Conservation (phyloP, 805 yeast species). For the Candida cerambycidarum region DNA sequence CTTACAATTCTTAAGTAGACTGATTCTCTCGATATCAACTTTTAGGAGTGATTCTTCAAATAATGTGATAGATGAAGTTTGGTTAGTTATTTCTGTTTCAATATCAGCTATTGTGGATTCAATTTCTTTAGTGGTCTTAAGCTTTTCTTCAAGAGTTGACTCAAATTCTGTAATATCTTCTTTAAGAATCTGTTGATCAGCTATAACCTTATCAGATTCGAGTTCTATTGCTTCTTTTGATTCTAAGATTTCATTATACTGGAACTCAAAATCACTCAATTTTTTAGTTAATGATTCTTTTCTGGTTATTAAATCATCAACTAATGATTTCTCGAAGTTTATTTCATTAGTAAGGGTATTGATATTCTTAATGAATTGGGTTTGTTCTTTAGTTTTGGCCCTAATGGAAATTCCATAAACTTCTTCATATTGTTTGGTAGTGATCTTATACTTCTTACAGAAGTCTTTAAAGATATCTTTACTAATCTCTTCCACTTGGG, state of each 20-base stretch:
- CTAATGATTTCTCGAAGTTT: conserved; percentile 62
- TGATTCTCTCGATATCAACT: conserved; percentile 53
- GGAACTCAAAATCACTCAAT: conserved; percentile 32
- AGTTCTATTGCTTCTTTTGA: conserved; percentile 31
- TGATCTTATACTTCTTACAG: conserved; percentile 46
- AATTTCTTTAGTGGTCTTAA: conserved; percentile 26
- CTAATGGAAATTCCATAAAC: conserved; percentile 60
- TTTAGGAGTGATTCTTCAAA: conserved; percentile 56
- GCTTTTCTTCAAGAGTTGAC: conserved; percentile 17
- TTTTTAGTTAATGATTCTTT: conserved; percentile 44
- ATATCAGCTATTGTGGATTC: conserved; percentile 39
- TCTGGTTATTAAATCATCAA: conserved; percentile 50
- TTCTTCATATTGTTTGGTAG: conserved; percentile 67
- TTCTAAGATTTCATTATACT: conserved; percentile 28
- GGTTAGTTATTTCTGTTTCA: conserved; percentile 28
- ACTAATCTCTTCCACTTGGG: conserved; percentile 35
- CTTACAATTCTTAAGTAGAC: conserved; percentile 68
- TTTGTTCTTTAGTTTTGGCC: conserved; percentile 57
- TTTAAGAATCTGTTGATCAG: conserved; percentile 25
- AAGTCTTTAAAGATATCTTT: conserved; percentile 50
- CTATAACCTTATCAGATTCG: conserved; percentile 25
- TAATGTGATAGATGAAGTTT: conserved; percentile 34
- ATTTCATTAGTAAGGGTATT: conserved; percentile 59
- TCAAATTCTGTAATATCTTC: conserved; percentile 20
- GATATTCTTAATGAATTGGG: conserved; percentile 61